Evolutionary conservation across 768 basidiomycete species (phyloP).

Genomic region (Suillus ampliporus): DNA sequence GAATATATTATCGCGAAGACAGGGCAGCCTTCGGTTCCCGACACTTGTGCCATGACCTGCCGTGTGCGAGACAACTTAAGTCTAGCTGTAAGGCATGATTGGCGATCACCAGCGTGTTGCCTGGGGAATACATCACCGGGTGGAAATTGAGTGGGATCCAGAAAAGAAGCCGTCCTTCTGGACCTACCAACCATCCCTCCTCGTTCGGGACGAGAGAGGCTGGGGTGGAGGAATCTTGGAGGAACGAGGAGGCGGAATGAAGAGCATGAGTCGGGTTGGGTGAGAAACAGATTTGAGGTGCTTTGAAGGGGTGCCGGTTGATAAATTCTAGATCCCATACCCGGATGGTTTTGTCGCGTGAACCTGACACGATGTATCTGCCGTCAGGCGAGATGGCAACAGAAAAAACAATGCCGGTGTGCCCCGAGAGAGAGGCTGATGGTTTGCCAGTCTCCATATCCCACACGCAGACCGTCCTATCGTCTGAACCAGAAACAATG

Average conservation of each 20-base stretch:
- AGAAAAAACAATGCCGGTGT: neutral
- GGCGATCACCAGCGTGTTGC: neutral
- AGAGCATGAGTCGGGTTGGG: neutral
- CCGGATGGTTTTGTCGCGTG: no score
- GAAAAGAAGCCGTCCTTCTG: slow-evolving; percentile 1
- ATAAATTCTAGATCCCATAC: neutral
- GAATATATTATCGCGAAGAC: no score
- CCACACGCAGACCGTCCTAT: slow-evolving; percentile 13
- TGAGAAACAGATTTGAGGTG: neutral
- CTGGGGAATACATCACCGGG: neutral
- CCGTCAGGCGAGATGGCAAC: neutral
- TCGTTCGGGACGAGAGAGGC: neutral
- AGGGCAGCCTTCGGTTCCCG: no score
- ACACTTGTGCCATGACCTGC: neutral
- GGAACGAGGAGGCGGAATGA: neutral
- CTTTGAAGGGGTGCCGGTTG: neutral
- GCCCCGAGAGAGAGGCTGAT: neutral
- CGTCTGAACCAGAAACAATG: neutral
- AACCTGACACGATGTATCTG: no score
- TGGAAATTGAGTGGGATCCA: neutral
- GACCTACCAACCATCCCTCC: neutral
- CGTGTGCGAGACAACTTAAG: neutral
- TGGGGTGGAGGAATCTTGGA: neutral
- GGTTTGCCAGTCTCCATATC: slow-evolving; percentile 8
- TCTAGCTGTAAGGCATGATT: neutral